phyloP scores from a whole-genome alignment of 1,284 basidiomycete genomes.

The Rhizoctonia solani region DNA sequence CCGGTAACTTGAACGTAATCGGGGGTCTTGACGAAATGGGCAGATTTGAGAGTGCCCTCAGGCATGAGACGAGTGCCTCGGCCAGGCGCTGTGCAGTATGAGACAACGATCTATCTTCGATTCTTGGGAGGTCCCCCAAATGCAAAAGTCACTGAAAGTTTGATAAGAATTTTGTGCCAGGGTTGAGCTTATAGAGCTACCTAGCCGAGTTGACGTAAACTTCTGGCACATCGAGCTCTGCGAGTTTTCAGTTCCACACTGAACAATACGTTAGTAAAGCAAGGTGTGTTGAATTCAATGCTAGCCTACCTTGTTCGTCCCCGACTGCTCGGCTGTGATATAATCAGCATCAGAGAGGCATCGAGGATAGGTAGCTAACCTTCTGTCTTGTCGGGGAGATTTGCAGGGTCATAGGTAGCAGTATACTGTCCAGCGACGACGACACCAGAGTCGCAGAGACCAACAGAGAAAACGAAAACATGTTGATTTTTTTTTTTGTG shows the following conservation, averaged over 20 bases:
- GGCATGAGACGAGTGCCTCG: slow-evolving; percentile 52
- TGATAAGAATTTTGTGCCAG: not conserved
- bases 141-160: slow-evolving; percentile 31
- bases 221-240: slow-evolving; percentile 44
- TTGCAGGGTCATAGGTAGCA: slow-evolving; percentile 38
- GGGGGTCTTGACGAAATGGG: slow-evolving; percentile 51
- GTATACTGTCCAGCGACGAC: slow-evolving; percentile 34
- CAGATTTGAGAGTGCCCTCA: slow-evolving; percentile 50
- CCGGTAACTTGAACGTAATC: slow-evolving; percentile 41
- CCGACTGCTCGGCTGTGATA: slow-evolving; percentile 44
- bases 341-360: not conserved
- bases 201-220: slow-evolving; percentile 24
- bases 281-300: not conserved
- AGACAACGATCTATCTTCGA: slow-evolving; percentile 44
- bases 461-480: slow-evolving; percentile 25
- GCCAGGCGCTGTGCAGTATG: slow-evolving; percentile 45
- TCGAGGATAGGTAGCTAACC: not conserved
- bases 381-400: slow-evolving; percentile 40
- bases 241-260: slow-evolving; percentile 45
- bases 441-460: slow-evolving; percentile 21
- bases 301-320: slow-evolving; percentile 38
- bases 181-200: not conserved
- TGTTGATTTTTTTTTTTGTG: too few relatives aligned
- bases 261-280: not conserved
- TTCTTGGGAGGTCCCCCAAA: slow-evolving; percentile 38